Evolutionary conservation across 345 rosid species (phyloP).

Genomic region (Citrus inodora): DNA sequence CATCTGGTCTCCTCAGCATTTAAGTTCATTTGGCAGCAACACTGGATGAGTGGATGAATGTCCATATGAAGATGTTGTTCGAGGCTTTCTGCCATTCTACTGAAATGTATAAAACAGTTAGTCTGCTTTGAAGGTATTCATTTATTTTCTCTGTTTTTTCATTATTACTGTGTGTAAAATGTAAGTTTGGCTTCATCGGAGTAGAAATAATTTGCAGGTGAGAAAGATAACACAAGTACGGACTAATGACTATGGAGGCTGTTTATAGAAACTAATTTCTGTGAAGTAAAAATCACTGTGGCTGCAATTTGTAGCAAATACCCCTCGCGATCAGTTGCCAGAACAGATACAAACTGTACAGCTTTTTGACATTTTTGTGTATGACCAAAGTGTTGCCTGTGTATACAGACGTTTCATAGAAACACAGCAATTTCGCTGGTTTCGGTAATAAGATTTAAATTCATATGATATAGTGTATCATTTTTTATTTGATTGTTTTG

Average conservation of each 20-base stretch:
- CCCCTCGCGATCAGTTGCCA: neutral
- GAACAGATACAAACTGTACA: neutral
- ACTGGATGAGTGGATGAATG: constrained; percentile 17
- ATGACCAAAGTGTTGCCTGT: neutral
- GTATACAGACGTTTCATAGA: neutral
- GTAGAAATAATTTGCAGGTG: neutral
- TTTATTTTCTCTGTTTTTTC: neutral
- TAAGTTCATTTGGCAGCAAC: constrained; percentile 62
- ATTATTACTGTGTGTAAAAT: neutral
- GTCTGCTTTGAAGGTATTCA: neutral
- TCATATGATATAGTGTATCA: neutral
- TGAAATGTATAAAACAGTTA: neutral
- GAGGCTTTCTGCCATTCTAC: neutral
- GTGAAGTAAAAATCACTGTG: neutral
- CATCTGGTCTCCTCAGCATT: constrained; percentile 49
- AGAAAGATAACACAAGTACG: neutral
- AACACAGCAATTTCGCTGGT: neutral
- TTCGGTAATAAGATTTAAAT: neutral
- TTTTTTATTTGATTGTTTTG: too few species aligned
- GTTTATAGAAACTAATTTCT: neutral
- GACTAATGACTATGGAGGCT: neutral
- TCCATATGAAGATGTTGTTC: neutral
- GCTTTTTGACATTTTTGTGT: neutral
- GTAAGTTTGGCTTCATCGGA: neutral
- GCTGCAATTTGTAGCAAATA: neutral